Base-by-base conservation (phyloP, 2,329 filamentous ascomycete species). In the Pseudogymnoascus sp. region DNA sequence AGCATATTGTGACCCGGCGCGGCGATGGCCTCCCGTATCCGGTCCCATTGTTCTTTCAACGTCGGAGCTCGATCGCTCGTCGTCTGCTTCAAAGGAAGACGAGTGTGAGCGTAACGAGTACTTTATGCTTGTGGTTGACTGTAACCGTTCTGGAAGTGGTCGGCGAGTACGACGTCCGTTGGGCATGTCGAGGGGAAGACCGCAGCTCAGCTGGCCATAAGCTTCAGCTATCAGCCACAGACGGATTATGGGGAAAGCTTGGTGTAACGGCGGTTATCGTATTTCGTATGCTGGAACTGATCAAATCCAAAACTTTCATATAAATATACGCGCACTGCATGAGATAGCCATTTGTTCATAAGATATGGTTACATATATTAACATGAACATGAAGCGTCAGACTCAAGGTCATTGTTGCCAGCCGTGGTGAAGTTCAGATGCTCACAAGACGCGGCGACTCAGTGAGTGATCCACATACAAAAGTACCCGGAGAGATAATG, bases 21-120 rank as follows among this genome's bases (percentile, higher is more conserved):
- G 68, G 52, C 67, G 66, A 21, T 63, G 65, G 13, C 67, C 72
- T 67, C 72, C 72, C 65, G 66, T 68, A 63, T 66, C 71, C 58
- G 68, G 66, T n/a, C 65, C 69, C 71, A 73, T 73, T 48, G 63
- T 70, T 30, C 45, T 52, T 33, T 67, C 64, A 61, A 64, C 52
- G 62, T 67, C 65, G n/a, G 69, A 68, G 63, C 66, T 68, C 15
- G 83, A 86, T 61, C 77, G 78, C 70, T 88, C 85, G 80, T 88
- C 84, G 76, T 88, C 84, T 64, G 84, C 85, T 71, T 86, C 82
- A 64, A 85, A 85, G 21, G 84, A 85, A 5, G 83, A 74, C 7
- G 73, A 81, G 67, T 81, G 79, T 34, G 83, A 86, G 64, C 73
- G 76, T 63, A 79, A 75, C 2, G 82, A 85, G 48, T 73, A 74